Conservation (phyloP, 148 eudicot species). For the Pouteria glomerata region DNA sequence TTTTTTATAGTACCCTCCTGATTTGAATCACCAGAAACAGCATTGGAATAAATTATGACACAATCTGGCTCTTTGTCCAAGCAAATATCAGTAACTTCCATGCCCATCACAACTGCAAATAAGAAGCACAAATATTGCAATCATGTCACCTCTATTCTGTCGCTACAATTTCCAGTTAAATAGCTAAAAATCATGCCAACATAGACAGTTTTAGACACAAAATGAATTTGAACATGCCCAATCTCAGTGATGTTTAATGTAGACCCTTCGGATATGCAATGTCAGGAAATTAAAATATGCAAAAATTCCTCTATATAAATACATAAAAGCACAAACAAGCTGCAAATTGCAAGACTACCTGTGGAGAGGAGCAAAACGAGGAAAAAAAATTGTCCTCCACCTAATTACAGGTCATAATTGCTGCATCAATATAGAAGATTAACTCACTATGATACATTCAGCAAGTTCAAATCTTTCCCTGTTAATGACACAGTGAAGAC, state of each 20-base stretch:
- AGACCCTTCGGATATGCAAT: neutral
- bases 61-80: conserved; percentile 55
- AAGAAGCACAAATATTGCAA: conserved; percentile 9
- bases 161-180: neutral
- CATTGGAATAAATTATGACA: conserved; percentile 34
- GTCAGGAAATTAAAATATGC: neutral
- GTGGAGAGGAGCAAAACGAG: neutral
- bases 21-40: conserved; percentile 27
- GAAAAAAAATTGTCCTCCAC: neutral
- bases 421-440: neutral
- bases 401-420: neutral
- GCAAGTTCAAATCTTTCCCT: neutral
- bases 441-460: neutral
- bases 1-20: conserved; percentile 20
- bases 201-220: neutral
- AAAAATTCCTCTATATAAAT: neutral
- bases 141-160: neutral
- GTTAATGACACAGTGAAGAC: neutral
- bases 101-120: conserved; percentile 58
- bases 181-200: neutral
- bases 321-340: neutral
- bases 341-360: neutral
- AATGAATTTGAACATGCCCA: neutral
- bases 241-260: neutral
- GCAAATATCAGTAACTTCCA: conserved; percentile 55